Base-by-base conservation (phyloP, 1,284 basidiomycete species). In the Trametes polyzona region DNA sequence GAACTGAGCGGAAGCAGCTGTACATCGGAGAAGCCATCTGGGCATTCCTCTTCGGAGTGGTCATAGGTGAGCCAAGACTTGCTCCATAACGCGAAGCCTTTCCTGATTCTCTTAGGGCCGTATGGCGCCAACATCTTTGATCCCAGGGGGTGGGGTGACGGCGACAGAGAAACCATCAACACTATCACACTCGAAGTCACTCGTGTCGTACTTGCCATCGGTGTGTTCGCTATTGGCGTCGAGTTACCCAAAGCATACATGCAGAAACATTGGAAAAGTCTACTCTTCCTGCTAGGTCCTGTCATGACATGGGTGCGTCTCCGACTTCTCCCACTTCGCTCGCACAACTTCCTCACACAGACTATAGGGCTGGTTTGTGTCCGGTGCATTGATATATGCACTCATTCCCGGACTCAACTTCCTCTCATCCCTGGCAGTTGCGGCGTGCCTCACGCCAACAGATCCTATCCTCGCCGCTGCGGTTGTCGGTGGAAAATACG, bases 161-260 rank as follows among this genome's bases (percentile, higher is more conserved):
- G 79, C 23, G 66, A 76, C 24, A 76, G 80, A 11, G 76, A 82
- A 19, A 74, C 78, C 4, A 78, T 80, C 9, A 88, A 95, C 71
- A 76, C 77, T 24, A 92, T 96, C 61, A 94, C 88, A 0, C 78
- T 95, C 59, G 97, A 99, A 74, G 82, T 99, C 66, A 96, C 95
- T 19, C 84, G 96, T n/a, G 89, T 99, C 55, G 93, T 98, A 54
- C 88, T 99, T 46, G 96, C 96, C 6, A 92, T 99, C 55, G 95
- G 95, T 36, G 96, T 99, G 4, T 99, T 99, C 73, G 95, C 96
- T 10, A 94, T 99, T 59, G 97, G 97, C 3, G 97, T 99, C 36
- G 93, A 97, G 70, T 77, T 97, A 68, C 95, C 95, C 24, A 96
- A 95, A 75, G 89, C 90, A 32, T 98, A 98, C 74, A 91, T 98